Conservation (phyloP, 2,329 filamentous ascomycete genomes). For the Penicillium palitans region DNA sequence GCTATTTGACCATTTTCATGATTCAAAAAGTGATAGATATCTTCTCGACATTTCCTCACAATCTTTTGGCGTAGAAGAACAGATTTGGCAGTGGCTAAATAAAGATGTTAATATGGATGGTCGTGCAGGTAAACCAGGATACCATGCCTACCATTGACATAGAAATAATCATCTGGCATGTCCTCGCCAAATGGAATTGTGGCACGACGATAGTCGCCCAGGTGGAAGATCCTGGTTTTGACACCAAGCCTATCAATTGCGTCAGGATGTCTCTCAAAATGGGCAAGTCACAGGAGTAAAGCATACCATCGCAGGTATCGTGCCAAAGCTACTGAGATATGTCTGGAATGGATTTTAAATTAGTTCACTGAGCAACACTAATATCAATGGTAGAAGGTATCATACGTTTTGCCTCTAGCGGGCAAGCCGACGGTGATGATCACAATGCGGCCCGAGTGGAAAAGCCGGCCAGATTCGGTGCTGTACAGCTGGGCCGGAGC, state of each 20-base stretch:
- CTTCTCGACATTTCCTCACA: conserved; percentile 92
- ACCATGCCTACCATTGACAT: conserved; percentile 67
- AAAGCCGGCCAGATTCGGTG: conserved; percentile 93
- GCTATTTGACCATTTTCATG: conserved; percentile 97
- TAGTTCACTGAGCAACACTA: conserved; percentile 1
- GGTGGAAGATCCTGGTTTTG: conserved; percentile 95
- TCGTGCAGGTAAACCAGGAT: not conserved
- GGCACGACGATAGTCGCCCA: conserved; percentile 92
- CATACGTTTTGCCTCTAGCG: conserved; percentile 89
- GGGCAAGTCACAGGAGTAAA: not conserved
- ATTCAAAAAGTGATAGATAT: conserved; percentile 94
- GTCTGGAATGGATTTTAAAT: conserved; percentile 50
- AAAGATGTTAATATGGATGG: conserved; percentile 20
- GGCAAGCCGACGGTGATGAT: conserved; percentile 96
- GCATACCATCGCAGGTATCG: conserved; percentile 85
- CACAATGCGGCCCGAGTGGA: conserved; percentile 94
- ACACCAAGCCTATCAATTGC: conserved; percentile 72
- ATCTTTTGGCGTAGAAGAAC: conserved; percentile 97
- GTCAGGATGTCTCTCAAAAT: conserved; percentile 7
- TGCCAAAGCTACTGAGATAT: conserved; percentile 92
- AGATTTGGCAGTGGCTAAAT: conserved; percentile 72
- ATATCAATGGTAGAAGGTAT: not conserved
- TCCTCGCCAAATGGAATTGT: conserved; percentile 80
- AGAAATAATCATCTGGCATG: conserved; percentile 97
- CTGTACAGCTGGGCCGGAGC: conserved; percentile 97